Conservation (phyloP, 73 alveolate genomes). For the Urostyla sp. region DNA sequence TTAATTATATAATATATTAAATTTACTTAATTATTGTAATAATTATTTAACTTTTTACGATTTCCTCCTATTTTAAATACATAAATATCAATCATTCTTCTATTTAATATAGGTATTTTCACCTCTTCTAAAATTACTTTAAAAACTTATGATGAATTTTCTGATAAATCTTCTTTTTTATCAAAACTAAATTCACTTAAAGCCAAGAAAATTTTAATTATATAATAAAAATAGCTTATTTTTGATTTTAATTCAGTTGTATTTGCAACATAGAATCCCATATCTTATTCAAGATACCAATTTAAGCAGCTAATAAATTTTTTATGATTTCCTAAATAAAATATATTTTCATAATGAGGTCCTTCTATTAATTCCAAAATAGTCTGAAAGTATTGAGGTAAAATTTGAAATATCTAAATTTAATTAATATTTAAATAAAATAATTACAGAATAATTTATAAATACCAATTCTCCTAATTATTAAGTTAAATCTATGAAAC, state of each 20-base stretch:
- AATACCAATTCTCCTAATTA: background rate
- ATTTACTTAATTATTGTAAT: conserved; percentile 21
- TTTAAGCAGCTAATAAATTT: conserved; percentile 50
- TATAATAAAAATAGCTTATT: background rate
- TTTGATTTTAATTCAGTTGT: conserved; percentile 18
- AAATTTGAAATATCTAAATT: conserved; percentile 12
- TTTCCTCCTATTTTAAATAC: conserved; percentile 44
- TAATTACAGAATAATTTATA: background rate
- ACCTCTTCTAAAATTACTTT: conserved; percentile 20
- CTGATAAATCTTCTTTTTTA: background rate
- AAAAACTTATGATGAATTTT: too few relatives aligned
- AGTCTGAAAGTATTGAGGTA: conserved; percentile 30
- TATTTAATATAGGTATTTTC: background rate
- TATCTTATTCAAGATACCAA: conserved; percentile 19
- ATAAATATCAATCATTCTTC: conserved; percentile 42
- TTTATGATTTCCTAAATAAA: conserved; percentile 46
- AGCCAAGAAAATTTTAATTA: background rate
- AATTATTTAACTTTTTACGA: conserved; percentile 1
- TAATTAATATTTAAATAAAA: background rate
- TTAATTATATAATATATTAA: background rate
- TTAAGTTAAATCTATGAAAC: conserved; percentile 19
- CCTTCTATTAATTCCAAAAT: conserved; percentile 54
- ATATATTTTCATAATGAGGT: conserved; percentile 55
- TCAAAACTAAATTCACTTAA: background rate
- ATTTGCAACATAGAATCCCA: conserved; percentile 48